Percentiles rank a stretch among this genome's conserved stretches.
These are phyloP conservation scores for Serendipita sp. DNA, from an alignment of 768 basidiomycete species.

Conservation along the genomic window DNA sequence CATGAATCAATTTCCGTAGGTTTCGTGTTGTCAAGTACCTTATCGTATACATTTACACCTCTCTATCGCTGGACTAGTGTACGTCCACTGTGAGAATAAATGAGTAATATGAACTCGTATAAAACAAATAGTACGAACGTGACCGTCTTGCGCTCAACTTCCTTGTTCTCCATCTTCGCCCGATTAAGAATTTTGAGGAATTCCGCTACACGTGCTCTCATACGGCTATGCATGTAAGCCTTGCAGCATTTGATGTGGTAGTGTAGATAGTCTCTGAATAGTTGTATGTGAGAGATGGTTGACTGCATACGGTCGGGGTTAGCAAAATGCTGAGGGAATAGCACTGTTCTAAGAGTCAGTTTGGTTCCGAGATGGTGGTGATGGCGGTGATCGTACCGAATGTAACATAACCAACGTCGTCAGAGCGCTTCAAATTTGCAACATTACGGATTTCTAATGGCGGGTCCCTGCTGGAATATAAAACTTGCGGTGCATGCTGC, in stretches of 20 bases:
- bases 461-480: conserved; percentile 87
- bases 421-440: conserved; percentile 59
- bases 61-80: conserved; percentile 13
- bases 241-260: conserved; percentile 99
- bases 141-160: conserved; percentile 77
- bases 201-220: conserved; percentile 84
- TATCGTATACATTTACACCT: not conserved
- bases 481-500: conserved; percentile 92
- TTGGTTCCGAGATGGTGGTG: too few relatives aligned
- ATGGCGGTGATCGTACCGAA: conserved; percentile 31
- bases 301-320: conserved; percentile 47
- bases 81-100: conserved; percentile 12
- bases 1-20: not conserved
- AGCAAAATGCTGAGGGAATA: conserved; percentile 90
- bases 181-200: conserved; percentile 93
- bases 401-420: conserved; percentile 91
- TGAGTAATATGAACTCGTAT: not conserved
- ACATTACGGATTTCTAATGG: conserved; percentile 91
- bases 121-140: conserved; percentile 34
- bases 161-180: conserved; percentile 81
- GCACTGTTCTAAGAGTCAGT: conserved; percentile 29
- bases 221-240: conserved; percentile 97
- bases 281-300: conserved; percentile 87
- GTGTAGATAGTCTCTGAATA: conserved; percentile 98
- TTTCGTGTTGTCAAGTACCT: not conserved